Percentiles rank a stretch among this genome's conserved stretches.
Evolutionary conservation across 208 protist genomes (phyloP).

Genomic region (Crithidia thermophila): DNA sequence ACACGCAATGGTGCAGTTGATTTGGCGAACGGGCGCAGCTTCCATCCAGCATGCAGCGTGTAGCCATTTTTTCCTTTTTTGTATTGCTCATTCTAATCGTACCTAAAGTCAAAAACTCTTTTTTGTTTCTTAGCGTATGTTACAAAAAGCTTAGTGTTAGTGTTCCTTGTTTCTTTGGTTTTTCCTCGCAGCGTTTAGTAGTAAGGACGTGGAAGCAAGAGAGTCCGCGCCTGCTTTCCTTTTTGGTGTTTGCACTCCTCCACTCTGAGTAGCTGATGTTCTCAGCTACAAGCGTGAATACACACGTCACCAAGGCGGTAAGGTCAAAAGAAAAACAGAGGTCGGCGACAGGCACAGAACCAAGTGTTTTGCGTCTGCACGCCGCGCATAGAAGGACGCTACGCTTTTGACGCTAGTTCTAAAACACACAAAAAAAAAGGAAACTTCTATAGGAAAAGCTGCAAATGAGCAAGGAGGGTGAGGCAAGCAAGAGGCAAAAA

Average conservation of each 20-base stretch:
- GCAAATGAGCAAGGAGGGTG: too few relatives aligned
- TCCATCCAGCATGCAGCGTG: neutral
- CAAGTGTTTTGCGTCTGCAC: neutral
- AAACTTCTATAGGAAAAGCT: neutral
- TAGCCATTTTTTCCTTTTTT: neutral
- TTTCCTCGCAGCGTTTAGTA: too few relatives aligned
- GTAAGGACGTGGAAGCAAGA: too few relatives aligned
- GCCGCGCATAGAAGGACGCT: neutral
- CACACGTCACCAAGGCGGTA: neutral
- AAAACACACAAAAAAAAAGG: neutral
- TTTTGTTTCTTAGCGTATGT: neutral
- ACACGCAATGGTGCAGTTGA: too few relatives aligned
- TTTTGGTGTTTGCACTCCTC: neutral
- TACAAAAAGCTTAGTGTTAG: too few relatives aligned
- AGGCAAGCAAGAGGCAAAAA: neutral
- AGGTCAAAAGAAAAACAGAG: neutral
- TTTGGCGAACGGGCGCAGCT: neutral
- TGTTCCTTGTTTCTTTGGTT: slow-evolving; percentile 1
- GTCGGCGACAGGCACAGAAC: too few relatives aligned
- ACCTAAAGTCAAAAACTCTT: slow-evolving; percentile 8
- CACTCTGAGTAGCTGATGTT: neutral
- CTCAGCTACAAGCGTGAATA: neutral
- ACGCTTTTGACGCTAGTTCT: slow-evolving; percentile 5
- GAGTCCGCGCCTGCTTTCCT: neutral
- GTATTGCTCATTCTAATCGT: slow-evolving; percentile 5